Percentiles rank a stretch among this genome's conserved stretches.
phyloP scores from a whole-genome alignment of 2,329 filamentous ascomycete species.

The Nannizziopsis barbatae region DNA sequence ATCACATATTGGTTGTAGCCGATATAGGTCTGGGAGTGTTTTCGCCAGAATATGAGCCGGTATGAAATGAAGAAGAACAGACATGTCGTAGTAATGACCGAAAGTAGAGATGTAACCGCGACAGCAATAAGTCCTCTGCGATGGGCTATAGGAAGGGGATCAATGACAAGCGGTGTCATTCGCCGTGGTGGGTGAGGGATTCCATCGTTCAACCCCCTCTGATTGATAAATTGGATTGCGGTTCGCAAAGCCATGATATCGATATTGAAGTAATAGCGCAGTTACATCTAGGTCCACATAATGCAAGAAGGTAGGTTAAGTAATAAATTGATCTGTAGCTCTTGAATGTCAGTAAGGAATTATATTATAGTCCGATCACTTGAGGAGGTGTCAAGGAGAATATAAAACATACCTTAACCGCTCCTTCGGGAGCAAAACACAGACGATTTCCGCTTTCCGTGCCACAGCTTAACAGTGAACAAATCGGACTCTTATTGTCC shows the following conservation, averaged over 20 bases:
- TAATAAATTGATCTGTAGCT: not conserved
- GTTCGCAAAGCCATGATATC: constrained; percentile 6
- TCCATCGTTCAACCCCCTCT: constrained; percentile 2
- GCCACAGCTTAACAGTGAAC: too few species aligned
- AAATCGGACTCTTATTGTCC: not conserved
- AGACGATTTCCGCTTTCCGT: too few species aligned
- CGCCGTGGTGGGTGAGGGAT: not conserved
- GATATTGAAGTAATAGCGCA: not conserved
- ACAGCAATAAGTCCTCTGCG: constrained; percentile 38
- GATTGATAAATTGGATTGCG: constrained; percentile 3
- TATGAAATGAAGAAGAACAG: constrained; percentile 42
- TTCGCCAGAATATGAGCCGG: constrained; percentile 42
- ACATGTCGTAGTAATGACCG: constrained; percentile 34
- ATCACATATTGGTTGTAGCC: constrained; percentile 47
- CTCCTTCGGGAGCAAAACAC: too few species aligned
- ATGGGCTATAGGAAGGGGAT: constrained; percentile 27
- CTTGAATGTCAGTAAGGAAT: not conserved
- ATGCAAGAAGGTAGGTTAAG: not conserved
- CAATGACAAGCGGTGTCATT: constrained; percentile 19
- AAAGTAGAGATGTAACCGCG: constrained; percentile 38
- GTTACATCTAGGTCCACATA: constrained; percentile 5
- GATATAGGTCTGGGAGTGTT: constrained; percentile 39
- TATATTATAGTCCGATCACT: not conserved
- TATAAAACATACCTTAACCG: too few species aligned
- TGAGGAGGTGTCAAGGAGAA: too few species aligned